These are phyloP conservation scores for Austroboletus novae-zelandiae DNA, from an alignment of 1,284 basidiomycete genomes.

Conservation along the genomic window DNA sequence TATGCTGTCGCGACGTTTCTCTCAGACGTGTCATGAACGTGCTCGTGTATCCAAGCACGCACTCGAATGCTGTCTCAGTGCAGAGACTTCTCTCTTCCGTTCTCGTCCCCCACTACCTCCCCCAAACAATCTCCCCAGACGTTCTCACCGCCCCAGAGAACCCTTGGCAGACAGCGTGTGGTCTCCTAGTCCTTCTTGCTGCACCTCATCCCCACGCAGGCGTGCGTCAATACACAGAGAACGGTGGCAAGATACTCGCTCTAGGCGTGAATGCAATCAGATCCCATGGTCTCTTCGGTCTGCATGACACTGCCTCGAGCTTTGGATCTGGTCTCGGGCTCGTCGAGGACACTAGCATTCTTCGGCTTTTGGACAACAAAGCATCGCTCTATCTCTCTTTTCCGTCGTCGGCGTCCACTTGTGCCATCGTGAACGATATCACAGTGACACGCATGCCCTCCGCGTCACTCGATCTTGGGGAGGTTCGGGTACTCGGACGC, in stretches of 20 bases:
- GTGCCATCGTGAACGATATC: constrained; percentile 9
- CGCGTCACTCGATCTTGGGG: constrained; percentile 17
- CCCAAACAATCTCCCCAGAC: constrained; percentile 63
- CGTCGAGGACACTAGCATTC: constrained; percentile 16
- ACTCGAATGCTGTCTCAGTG: constrained; percentile 55
- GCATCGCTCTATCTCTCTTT: constrained; percentile 29
- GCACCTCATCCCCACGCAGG: constrained; percentile 44
- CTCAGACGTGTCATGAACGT: constrained; percentile 58
- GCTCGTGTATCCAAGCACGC: constrained; percentile 75
- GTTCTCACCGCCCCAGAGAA: constrained; percentile 50
- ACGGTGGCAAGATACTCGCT: constrained; percentile 69
- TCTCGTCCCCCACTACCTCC: constrained; percentile 73
- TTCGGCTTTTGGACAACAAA: constrained; percentile 24
- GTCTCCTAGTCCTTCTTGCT: constrained; percentile 75
- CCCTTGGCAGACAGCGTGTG: constrained; percentile 76
- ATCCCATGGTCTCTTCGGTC: constrained; percentile 21
- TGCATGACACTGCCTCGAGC: constrained; percentile 8
- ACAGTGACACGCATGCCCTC: constrained; percentile 9
- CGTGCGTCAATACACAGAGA: constrained; percentile 63
- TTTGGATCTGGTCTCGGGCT: constrained; percentile 19
- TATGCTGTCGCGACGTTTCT: too few species aligned
- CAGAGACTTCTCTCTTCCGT: constrained; percentile 56
- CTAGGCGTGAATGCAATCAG: constrained; percentile 51
- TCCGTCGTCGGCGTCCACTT: constrained; percentile 13
- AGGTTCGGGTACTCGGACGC: constrained; percentile 14